These are phyloP conservation scores for Leccinum fallax DNA, from an alignment of 1,284 basidiomycete species.

Conservation along the genomic window DNA sequence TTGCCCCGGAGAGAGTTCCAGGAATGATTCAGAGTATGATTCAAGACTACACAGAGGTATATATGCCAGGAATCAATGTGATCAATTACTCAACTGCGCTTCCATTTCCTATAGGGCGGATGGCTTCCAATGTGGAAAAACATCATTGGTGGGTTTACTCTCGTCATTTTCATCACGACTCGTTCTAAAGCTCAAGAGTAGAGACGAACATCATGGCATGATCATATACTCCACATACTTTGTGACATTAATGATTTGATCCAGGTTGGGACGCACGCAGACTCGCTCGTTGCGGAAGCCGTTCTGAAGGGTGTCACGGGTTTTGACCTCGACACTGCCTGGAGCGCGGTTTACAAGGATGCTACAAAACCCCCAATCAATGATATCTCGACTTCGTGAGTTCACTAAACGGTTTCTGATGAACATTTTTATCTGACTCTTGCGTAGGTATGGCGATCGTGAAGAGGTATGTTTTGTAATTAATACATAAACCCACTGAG, in stretches of 20 bases:
- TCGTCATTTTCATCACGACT: neutral
- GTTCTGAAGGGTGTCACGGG: constrained; percentile 54
- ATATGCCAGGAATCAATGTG: neutral
- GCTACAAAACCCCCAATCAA: constrained; percentile 66
- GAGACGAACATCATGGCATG: constrained; percentile 76
- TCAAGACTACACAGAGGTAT: constrained; percentile 71
- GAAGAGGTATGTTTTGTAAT: constrained; percentile 54
- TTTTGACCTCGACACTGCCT: constrained; percentile 27
- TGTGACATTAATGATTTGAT: neutral
- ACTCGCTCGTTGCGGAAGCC: constrained; percentile 80
- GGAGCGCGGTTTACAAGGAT: constrained; percentile 78
- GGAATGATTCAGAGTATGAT: constrained; percentile 82
- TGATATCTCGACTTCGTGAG: constrained; percentile 60
- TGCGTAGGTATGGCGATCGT: constrained; percentile 67
- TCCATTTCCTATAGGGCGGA: constrained; percentile 53
- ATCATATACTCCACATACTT: neutral
- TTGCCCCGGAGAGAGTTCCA: constrained; percentile 74
- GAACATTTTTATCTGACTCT: constrained; percentile 10
- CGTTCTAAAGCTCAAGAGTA: constrained; percentile 21
- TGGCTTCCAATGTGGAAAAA: constrained; percentile 94
- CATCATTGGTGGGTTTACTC: constrained; percentile 57
- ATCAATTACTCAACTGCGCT: constrained; percentile 1
- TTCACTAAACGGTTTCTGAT: neutral
- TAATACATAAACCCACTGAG: neutral
- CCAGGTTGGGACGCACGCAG: constrained; percentile 77